Conservation (phyloP, 2,329 filamentous ascomycete genomes). For the Dactylellina parvicollis region DNA sequence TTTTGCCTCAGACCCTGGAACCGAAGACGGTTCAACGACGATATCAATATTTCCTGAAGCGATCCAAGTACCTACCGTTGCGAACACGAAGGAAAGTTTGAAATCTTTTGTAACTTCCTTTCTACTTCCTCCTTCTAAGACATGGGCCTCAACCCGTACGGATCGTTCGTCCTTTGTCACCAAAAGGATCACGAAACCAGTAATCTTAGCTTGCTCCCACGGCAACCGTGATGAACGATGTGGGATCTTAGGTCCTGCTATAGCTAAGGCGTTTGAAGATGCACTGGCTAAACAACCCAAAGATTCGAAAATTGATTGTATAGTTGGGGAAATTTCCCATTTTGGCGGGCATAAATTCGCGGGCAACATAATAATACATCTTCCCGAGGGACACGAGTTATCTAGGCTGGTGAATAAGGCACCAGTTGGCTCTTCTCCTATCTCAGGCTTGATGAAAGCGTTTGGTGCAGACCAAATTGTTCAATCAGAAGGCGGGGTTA, state of each 20-base stretch:
- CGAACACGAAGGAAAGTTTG: slow-evolving; percentile 20
- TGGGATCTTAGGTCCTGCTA: slow-evolving; percentile 78
- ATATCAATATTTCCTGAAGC: slow-evolving; percentile 56
- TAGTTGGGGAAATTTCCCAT: slow-evolving; percentile 78
- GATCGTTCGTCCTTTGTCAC: neutral
- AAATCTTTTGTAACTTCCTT: slow-evolving; percentile 28
- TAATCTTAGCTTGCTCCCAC: slow-evolving; percentile 91
- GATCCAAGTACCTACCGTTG: slow-evolving; percentile 36
- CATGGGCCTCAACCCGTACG: neutral
- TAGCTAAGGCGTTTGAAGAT: slow-evolving; percentile 70
- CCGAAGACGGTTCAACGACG: slow-evolving; percentile 7
- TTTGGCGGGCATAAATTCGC: slow-evolving; percentile 87
- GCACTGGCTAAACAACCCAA: neutral
- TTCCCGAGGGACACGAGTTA: slow-evolving; percentile 65
- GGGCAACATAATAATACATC: slow-evolving; percentile 82
- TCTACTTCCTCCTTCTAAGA: slow-evolving; percentile 34
- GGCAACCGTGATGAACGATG: slow-evolving; percentile 83
- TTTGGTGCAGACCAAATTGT: slow-evolving; percentile 63
- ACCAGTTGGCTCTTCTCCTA: neutral
- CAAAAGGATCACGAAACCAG: slow-evolving; percentile 45
- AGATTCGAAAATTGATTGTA: slow-evolving; percentile 62
- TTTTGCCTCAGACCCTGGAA: slow-evolving; percentile 7
- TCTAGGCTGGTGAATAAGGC: slow-evolving; percentile 25
- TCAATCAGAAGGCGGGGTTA: slow-evolving; percentile 67
- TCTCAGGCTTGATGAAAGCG: slow-evolving; percentile 66